Conservation (phyloP, 495 filamentous ascomycete species). For the Penicillium nucicola region DNA sequence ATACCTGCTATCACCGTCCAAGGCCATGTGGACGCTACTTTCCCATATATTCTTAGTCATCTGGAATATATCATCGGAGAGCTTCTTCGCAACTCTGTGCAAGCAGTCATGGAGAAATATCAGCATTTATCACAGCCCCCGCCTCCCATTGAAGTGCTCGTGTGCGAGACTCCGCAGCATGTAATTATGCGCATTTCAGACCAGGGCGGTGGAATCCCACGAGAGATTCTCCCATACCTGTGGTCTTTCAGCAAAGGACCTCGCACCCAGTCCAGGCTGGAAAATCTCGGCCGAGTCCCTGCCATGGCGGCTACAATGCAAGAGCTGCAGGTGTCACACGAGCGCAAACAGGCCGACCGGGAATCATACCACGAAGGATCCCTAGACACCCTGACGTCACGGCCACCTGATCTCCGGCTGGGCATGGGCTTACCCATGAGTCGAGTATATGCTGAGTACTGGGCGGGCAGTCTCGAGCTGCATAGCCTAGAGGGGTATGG, state of each 20-base stretch:
- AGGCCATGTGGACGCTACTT: constrained; percentile 84
- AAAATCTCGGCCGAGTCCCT: constrained; percentile 83
- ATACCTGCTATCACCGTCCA: constrained; percentile 82
- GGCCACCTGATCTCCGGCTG: constrained; percentile 82
- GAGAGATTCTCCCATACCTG: constrained; percentile 79
- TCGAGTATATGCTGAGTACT: constrained; percentile 96
- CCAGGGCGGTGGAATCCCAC: constrained; percentile 86
- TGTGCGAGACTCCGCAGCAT: constrained; percentile 93
- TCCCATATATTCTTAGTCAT: constrained; percentile 94
- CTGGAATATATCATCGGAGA: constrained; percentile 97
- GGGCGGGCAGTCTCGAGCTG: constrained; percentile 89
- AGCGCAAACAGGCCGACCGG: constrained; percentile 26
- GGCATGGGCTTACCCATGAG: constrained; percentile 95
- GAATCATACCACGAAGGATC: constrained; percentile 56
- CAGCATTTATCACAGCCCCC: constrained; percentile 41
- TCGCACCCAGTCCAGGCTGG: constrained; percentile 64
- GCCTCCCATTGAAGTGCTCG: constrained; percentile 86
- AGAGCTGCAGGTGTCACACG: constrained; percentile 56
- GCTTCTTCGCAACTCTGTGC: constrained; percentile 89
- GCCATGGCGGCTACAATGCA: constrained; percentile 94
- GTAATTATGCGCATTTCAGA: constrained; percentile 96
- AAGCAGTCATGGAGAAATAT: constrained; percentile 79
- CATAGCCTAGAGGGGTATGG: constrained; percentile 96
- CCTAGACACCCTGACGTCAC: constrained; percentile 69
- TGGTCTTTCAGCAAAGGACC: constrained; percentile 97